A percentile compares a stretch with the other conserved stretches of the same genome.
Conservation (phyloP, 2,329 filamentous ascomycete genomes). For the Madurella fahalii region DNA sequence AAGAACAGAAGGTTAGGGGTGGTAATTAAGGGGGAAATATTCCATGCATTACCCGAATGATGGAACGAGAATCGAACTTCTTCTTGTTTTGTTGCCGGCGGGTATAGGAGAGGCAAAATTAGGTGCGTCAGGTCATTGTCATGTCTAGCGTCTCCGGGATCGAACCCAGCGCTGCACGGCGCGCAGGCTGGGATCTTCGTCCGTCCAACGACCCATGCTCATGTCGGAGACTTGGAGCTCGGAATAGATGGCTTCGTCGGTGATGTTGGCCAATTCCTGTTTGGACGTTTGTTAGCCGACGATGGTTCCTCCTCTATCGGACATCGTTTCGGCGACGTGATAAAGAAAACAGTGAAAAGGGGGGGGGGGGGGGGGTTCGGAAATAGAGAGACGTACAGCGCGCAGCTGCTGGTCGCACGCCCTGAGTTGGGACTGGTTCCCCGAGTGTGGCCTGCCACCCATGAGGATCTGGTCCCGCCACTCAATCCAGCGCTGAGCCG, state of each 20-base stretch:
- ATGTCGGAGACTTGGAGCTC: constrained; percentile 52
- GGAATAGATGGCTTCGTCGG: constrained; percentile 55
- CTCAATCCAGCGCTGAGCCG: constrained; percentile 57
- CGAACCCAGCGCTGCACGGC: constrained; percentile 57
- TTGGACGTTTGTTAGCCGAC: neutral
- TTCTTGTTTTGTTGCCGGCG: neutral
- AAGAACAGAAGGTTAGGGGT: neutral
- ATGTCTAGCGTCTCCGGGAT: constrained; percentile 17
- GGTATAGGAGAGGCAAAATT: too few species aligned
- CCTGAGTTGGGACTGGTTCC: constrained; percentile 46
- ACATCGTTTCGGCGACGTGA: neutral
- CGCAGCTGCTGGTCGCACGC: constrained; percentile 56
- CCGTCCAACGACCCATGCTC: constrained; percentile 56
- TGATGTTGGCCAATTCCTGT: constrained; percentile 55
- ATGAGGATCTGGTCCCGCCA: constrained; percentile 51
- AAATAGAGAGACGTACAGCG: constrained; percentile 41
- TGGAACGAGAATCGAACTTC: neutral
- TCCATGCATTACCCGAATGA: neutral
- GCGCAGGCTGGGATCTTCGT: constrained; percentile 57
- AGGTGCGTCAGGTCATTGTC: neutral
- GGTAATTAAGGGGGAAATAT: neutral
- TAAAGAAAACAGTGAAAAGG: neutral
- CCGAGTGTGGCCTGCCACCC: constrained; percentile 45
- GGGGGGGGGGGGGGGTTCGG: neutral
- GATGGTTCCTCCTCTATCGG: neutral